phyloP scores from a whole-genome alignment of 2,329 filamentous ascomycete genomes.

The Albifimbria verrucaria region DNA sequence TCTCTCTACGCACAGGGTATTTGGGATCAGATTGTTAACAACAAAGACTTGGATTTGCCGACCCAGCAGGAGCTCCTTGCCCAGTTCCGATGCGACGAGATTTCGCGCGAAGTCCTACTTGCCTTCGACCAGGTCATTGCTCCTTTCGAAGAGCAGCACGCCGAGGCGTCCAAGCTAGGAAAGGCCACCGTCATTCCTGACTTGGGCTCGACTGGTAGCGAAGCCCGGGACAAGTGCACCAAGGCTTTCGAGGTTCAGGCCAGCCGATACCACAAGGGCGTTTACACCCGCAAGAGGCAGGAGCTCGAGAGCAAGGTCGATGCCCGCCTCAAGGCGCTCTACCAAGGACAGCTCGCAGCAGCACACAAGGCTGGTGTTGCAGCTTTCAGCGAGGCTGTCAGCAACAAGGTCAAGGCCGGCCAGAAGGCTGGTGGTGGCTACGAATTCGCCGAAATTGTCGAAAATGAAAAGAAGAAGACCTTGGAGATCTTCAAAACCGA shows the following conservation, averaged over 20 bases:
- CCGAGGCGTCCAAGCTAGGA: conserved; percentile 69
- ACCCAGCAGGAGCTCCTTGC: conserved; percentile 96
- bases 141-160: conserved; percentile 84
- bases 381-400: conserved; percentile 84
- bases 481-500: conserved; percentile 73
- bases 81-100: conserved; percentile 97
- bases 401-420: conserved; percentile 80
- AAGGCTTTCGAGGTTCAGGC: conserved; percentile 88
- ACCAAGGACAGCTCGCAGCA: conserved; percentile 81
- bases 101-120: conserved; percentile 81
- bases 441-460: conserved; percentile 93
- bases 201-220: conserved; percentile 70
- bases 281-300: conserved; percentile 79
- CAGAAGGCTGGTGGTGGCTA: conserved; percentile 90
- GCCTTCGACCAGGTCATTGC: conserved; percentile 77
- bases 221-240: conserved; percentile 68
- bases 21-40: conserved; percentile 98
- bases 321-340: conserved; percentile 80
- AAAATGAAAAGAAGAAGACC: conserved; percentile 73
- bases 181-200: conserved; percentile 69
- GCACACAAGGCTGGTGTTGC: conserved; percentile 85
- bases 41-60: conserved; percentile 94
- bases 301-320: conserved; percentile 89
- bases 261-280: conserved; percentile 93
- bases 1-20: conserved; percentile 89